Evolutionary conservation across 1,284 basidiomycete species (phyloP).

Genomic region (Microbotryum silenes-acaulis): DNA sequence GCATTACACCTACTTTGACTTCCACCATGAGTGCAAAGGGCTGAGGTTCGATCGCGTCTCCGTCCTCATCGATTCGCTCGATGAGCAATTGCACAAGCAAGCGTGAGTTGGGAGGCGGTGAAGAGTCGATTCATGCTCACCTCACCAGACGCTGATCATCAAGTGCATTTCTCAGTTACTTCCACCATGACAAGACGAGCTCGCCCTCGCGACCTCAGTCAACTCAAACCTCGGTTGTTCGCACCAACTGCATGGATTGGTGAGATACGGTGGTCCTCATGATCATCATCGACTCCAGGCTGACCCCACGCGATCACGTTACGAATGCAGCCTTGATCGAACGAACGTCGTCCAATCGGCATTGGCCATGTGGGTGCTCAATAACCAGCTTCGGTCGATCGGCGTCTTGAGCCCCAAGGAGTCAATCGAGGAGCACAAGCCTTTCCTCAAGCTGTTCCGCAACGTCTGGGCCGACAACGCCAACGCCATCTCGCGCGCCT

Average conservation of each 20-base stretch:
- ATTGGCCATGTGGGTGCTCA: slow-evolving; percentile 74
- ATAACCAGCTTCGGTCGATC: slow-evolving; percentile 64
- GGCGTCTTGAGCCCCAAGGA: slow-evolving; percentile 64
- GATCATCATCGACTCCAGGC: background rate
- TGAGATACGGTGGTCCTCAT: slow-evolving; percentile 7
- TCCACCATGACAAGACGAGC: slow-evolving; percentile 51
- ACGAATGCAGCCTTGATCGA: slow-evolving; percentile 70
- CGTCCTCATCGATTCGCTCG: slow-evolving; percentile 67
- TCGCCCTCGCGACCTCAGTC: slow-evolving; percentile 48
- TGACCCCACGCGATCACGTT: background rate
- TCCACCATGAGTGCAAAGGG: slow-evolving; percentile 89
- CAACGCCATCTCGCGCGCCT: slow-evolving; percentile 81
- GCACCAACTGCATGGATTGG: slow-evolving; percentile 65
- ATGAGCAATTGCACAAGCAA: slow-evolving; percentile 63
- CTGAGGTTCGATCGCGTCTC: slow-evolving; percentile 93
- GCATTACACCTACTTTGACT: slow-evolving; percentile 94
- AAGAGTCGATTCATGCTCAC: background rate
- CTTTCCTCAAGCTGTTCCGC: slow-evolving; percentile 74
- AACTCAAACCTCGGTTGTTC: slow-evolving; percentile 59
- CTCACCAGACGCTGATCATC: background rate
- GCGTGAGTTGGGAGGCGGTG: slow-evolving; percentile 48
- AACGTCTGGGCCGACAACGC: slow-evolving; percentile 99
- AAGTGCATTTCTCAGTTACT: slow-evolving; percentile 52
- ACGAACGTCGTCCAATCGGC: slow-evolving; percentile 94
- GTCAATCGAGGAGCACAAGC: slow-evolving; percentile 65